Evolutionary conservation across 2,329 filamentous ascomycete species (phyloP).

Genomic region (Xylaria sp.): DNA sequence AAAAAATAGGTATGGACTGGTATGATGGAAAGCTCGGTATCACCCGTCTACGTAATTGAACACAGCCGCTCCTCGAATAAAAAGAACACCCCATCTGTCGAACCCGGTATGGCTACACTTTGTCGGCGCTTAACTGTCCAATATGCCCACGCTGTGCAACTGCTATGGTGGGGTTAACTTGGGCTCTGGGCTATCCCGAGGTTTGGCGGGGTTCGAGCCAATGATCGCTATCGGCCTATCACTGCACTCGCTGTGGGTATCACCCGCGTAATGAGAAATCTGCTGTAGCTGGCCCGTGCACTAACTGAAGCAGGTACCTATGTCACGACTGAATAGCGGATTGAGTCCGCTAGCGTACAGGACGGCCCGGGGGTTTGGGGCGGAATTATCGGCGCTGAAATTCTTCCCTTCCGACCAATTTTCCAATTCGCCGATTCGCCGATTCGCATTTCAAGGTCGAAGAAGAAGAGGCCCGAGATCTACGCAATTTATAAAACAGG

Average conservation of each 20-base stretch:
- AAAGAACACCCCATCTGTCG: slow-evolving; percentile 9
- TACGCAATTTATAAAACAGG: slow-evolving; percentile 25
- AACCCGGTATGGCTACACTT: slow-evolving; percentile 1
- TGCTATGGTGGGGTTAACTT: slow-evolving; percentile 37
- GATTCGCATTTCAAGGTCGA: slow-evolving; percentile 1
- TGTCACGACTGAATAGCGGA: neutral
- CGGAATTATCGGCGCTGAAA: slow-evolving; percentile 18
- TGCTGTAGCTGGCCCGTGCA: slow-evolving; percentile 7
- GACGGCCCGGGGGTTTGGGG: neutral
- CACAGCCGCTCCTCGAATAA: slow-evolving; percentile 14
- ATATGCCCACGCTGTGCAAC: slow-evolving; percentile 31
- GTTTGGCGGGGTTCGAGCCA: slow-evolving; percentile 12
- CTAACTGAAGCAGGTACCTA: too few species aligned
- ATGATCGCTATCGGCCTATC: too few species aligned
- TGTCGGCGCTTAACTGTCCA: slow-evolving; percentile 40
- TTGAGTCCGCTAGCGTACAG: neutral
- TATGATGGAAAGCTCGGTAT: slow-evolving; percentile 11
- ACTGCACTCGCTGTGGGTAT: too few species aligned
- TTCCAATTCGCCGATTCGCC: slow-evolving; percentile 24
- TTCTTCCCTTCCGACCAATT: slow-evolving; percentile 35
- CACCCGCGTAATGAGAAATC: too few species aligned
- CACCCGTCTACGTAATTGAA: neutral
- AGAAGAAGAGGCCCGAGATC: slow-evolving; percentile 20
- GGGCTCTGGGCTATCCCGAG: neutral
- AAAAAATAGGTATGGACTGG: neutral